Percentiles rank a stretch among this genome's conserved stretches.
Conservation (phyloP, 352 stramenopile species). For the Phytophthora nicotianae region DNA sequence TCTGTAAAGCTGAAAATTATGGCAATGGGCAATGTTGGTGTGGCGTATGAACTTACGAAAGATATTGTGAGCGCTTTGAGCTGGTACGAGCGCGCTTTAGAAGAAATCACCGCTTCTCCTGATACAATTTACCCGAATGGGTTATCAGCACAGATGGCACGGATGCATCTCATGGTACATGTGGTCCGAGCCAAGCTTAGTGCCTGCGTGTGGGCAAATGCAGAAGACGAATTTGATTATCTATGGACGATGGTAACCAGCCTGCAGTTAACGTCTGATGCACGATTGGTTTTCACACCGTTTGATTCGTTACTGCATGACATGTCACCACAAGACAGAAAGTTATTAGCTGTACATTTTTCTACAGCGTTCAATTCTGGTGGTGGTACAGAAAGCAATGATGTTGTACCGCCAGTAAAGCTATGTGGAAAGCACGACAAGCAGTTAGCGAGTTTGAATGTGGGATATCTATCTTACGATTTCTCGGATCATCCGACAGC, state of each 20-base stretch:
- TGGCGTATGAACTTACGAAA: conserved; percentile 45
- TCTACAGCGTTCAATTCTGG: conserved; percentile 25
- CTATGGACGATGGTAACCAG: conserved; percentile 40
- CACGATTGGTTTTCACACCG: conserved; percentile 45
- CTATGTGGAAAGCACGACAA: not conserved
- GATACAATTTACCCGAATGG: conserved; percentile 17
- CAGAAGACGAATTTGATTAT: conserved; percentile 36
- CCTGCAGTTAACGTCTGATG: conserved; percentile 29
- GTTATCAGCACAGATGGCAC: conserved; percentile 15
- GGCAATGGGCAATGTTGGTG: conserved; percentile 56
- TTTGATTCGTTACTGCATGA: conserved; percentile 76
- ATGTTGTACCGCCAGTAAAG: not conserved
- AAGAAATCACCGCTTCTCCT: conserved; percentile 8
- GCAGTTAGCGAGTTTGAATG: conserved; percentile 37
- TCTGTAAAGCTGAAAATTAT: conserved; percentile 25
- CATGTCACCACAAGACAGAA: conserved; percentile 39
- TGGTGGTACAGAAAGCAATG: not conserved
- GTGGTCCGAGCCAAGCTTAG: conserved; percentile 49
- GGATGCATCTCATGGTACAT: conserved; percentile 35
- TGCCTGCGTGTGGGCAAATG: conserved; percentile 55
- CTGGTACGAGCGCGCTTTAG: conserved; percentile 35
- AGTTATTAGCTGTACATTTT: conserved; percentile 44
- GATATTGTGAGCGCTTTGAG: conserved; percentile 39
- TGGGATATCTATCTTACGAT: conserved; percentile 86
- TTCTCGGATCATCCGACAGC: conserved; percentile 83